Base-by-base conservation (phyloP, 1,284 basidiomycete genomes). In the Moesziomyces antarcticus region DNA sequence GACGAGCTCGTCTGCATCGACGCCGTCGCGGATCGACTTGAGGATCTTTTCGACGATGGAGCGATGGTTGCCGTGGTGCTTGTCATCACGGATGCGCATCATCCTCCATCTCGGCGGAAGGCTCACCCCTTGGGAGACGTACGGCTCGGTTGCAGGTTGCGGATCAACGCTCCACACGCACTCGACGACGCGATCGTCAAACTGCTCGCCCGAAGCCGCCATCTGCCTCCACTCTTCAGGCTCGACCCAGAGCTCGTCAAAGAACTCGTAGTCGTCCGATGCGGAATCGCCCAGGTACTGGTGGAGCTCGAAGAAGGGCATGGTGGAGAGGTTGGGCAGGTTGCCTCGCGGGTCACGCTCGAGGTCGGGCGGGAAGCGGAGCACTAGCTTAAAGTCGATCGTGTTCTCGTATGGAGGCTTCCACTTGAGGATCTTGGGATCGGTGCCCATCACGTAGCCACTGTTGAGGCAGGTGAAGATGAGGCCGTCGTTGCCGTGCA, bases 341-440 rank as follows among this genome's bases (percentile, higher is more conserved):
- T 74, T 73, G 84, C 27, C 30, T 85, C 84, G 3, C 10, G 77
- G 75, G 30, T 80, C 80, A 13, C 47, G 48, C 6, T 72, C 62
- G 1, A 80, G 55, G 35, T 82, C 79, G 0, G 93, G 90, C 2
- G 96, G 94, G 84, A 99, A 99, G 40, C 93, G 90, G 20, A 99
- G 87, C 54, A 95, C 88, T 14, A 99, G 90, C 83, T 93, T 93
- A 87, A 99, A 99, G 85, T 99, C 97, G 81, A 99, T 92, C 4
- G 94, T 94, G 85, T 99, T 99, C 82, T 99, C 97, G 3, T 91
- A 92, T 3, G 97, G 94, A 1, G 96, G 95, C 85, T 99, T 99
- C 97, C 97, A 99, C 85, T 99, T 99, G 61, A 84, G 76, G 41
- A 99, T 95, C 73, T 93, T 93, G 7, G 86, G 85, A 82, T 99